Base-by-base conservation (phyloP, 2,329 filamentous ascomycete species). In the Colletotrichum ledebouriae region DNA sequence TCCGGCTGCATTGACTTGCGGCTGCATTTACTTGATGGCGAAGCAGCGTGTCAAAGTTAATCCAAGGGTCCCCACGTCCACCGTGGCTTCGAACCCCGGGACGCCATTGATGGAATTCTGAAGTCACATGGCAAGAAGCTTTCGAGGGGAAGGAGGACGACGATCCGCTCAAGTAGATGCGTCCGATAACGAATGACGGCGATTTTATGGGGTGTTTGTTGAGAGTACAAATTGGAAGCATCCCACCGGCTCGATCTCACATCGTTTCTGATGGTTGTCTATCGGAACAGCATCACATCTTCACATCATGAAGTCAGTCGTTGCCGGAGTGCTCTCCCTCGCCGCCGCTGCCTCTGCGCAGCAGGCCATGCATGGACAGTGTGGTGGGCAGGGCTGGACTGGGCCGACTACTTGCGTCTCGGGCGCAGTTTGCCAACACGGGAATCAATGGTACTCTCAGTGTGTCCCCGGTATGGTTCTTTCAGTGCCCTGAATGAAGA, bases 321-420 rank as follows among this genome's bases (percentile, higher is more conserved):
- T 53, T 29, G 60, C 57, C n/a, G 59, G 39, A 47, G 50, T 55
- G 3, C 56, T 71, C 41, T 49, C 63, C 49, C 39, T 71, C 22
- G 63, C 67, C 22, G 63, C 29, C 37, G 59, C 63, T 25, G 67
- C 57, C 22, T 70, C 70, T 15, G 70, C 70, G n/a, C 70, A 71
- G 29, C 63, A 67, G 37, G 58, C 70, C 44, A 56, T 76, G 7
- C 75, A 66, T 46, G 69, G 71, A n/a, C 82, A 84, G 67, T 85
- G 83, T 50, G 82, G 83, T 61, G 83, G 83, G 6, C 76, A 69
- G 15, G 78, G 76, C 49, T 85, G 76, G 76, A 73, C 67, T 5
- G 83, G 82, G 17, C 71, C 80, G 10, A 84, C 81, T 3, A 84
- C 81, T 74, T 85, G 84, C 64, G 71, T 68, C 1, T 75, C 76